These are phyloP conservation scores for Diplodia mutila DNA, from an alignment of 2,329 filamentous ascomycete species.

Conservation along the genomic window DNA sequence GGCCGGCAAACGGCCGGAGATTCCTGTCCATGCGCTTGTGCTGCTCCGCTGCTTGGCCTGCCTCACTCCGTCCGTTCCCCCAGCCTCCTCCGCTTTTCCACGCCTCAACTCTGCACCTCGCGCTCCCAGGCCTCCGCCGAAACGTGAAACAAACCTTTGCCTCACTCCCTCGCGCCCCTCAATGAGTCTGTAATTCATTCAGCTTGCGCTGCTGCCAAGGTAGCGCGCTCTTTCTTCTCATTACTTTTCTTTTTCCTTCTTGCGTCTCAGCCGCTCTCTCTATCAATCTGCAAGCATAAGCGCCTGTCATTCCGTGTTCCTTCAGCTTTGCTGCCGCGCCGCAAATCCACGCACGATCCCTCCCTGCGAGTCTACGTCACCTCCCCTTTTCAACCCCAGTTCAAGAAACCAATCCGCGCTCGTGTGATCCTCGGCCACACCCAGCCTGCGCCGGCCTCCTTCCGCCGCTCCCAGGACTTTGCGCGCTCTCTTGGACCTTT, in stretches of 20 bases:
- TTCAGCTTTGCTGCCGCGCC: constrained; percentile 19
- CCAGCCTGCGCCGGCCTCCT: background rate
- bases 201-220: constrained; percentile 21
- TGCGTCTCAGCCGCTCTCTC: constrained; percentile 27
- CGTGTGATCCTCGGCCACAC: constrained; percentile 12
- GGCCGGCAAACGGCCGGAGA: constrained; percentile 11
- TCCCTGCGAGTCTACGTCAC: constrained; percentile 26
- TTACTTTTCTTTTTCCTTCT: constrained; percentile 20
- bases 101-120: background rate
- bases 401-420: background rate
- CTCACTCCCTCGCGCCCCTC: background rate
- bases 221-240: constrained; percentile 36
- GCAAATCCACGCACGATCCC: constrained; percentile 25
- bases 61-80: constrained; percentile 16
- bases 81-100: constrained; percentile 22
- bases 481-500: background rate
- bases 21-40: constrained; percentile 7
- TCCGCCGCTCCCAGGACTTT: background rate
- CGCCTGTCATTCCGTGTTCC: constrained; percentile 27
- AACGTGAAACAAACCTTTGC: constrained; percentile 18
- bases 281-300: constrained; percentile 6
- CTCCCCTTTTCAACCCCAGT: constrained; percentile 19
- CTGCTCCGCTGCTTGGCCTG: constrained; percentile 20
- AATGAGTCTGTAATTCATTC: constrained; percentile 14
- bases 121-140: constrained; percentile 9